These are phyloP conservation scores for Melanomma pulvis-pyrius DNA, from an alignment of 495 filamentous ascomycete species.

Conservation along the genomic window DNA sequence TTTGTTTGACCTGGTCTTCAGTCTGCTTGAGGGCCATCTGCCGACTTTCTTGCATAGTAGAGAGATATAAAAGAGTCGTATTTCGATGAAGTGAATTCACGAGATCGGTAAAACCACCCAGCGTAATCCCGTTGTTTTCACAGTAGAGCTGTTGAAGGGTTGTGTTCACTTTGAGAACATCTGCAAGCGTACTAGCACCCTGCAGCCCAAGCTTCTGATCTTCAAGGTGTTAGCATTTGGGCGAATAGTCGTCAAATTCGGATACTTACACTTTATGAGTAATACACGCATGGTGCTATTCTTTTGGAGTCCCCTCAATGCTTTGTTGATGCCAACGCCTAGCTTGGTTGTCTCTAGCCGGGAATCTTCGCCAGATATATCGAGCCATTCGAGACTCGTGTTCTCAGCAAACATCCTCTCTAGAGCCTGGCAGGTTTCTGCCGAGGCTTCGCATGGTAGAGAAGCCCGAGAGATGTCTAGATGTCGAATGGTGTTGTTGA, in stretches of 20 bases:
- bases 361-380: conserved; percentile 87
- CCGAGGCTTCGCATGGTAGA: conserved; percentile 74
- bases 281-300: conserved; percentile 77
- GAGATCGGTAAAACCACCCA: conserved; percentile 76
- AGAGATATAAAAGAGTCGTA: conserved; percentile 64
- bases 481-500: conserved; percentile 71
- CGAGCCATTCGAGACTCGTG: conserved; percentile 71
- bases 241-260: neutral
- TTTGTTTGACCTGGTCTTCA: conserved; percentile 60
- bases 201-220: conserved; percentile 59
- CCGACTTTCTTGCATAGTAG: conserved; percentile 66
- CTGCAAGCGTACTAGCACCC: conserved; percentile 75
- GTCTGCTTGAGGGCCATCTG: conserved; percentile 64
- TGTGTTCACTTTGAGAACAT: conserved; percentile 70
- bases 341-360: conserved; percentile 84
- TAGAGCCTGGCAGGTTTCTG: conserved; percentile 73
- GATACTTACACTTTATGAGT: conserved; percentile 61
- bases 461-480: conserved; percentile 90
- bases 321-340: conserved; percentile 77
- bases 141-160: conserved; percentile 71
- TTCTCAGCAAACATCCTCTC: conserved; percentile 79
- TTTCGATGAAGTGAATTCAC: conserved; percentile 74
- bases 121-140: conserved; percentile 76
- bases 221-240: neutral
- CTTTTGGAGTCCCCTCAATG: conserved; percentile 72